Evolutionary conservation across 2,329 filamentous ascomycete species (phyloP), one percentile per base, ranked within the genome.

Genomic region (Fusarium sp.): DNA sequence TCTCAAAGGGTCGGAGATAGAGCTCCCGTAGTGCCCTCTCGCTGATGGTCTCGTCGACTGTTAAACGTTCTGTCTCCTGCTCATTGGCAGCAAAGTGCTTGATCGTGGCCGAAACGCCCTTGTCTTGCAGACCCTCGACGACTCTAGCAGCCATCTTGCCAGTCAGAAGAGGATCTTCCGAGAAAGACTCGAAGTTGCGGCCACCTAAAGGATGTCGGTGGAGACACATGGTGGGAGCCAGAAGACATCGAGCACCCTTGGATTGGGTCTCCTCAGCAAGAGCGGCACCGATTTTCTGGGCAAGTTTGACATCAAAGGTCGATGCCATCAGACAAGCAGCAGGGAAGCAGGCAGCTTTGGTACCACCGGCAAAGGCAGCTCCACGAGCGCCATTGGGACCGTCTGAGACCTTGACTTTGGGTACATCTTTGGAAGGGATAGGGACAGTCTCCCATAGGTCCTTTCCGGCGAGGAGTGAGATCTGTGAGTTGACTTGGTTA

Each of bases 171-270:
- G 71, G 71, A 24, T 73, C 71, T 20, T 73, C 71, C 7, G 71
- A 73, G 50, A 73, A 73, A 5, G 71, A 74, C 53, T 73, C 71
- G 23, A 73, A 73, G 57, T 73, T 73, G 26, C 71, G 71, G n/a
- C 71, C 71, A 9, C 71, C 71, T 1, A 73, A 56, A n/a, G 71
- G 71, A 32, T 73, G 71, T 15, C 71, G 71, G 28, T 73, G 71
- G 9, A 73, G 45, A 24, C 71, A 73, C 71, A 73, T 73, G n/a
- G 74, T 75, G 8, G 74, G 74, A 17, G 70, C 74, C 42, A 75
- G 83, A 62, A 91, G 86, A n/a, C 92, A 85, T 69, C 92, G 89
- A 10, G 91, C 85, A 54, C 91, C 91, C 78, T 94, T 94, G 60
- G 71, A 73, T 7, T 75, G 73, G 7, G 76, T 73, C 56, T 80